Evolutionary conservation across 2,329 filamentous ascomycete species (phyloP), one percentile per base, ranked within the genome.

Genomic region (Aulographum hederae): DNA sequence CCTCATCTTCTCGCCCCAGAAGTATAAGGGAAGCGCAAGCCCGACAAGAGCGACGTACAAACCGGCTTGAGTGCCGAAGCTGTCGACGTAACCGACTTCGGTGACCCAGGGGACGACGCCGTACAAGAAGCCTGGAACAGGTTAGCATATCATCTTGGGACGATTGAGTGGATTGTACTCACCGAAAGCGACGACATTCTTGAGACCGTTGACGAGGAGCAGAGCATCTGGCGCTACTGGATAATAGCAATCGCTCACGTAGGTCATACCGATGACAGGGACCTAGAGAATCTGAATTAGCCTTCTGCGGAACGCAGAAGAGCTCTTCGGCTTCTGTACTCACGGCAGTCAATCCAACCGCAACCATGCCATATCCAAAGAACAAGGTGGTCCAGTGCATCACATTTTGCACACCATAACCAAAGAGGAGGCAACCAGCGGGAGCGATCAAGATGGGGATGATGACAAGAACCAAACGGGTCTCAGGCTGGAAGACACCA

Each of bases 161-260:
- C n/a, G n/a, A n/a, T n/a, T n/a, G n/a, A n/a, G n/a, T n/a, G n/a
- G n/a, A n/a, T n/a, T n/a, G n/a, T n/a, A n/a, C n/a, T n/a, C n/a
- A n/a, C n/a, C 57, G 37, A 63, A 64, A 4, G 58, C 56, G 5
- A 61, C 56, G 18, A 63, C 51, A 36, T 63, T 62, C 43, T 57
- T 58, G n/a, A 52, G 39, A 2, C 51, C 50, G 30, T 51, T 48
- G 1, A 46, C 32, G 12, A 38, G 32, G 18, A 27, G 26, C 16
- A 30, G 25, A 21, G 25, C 26, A 16, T 34, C 32, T 14, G 29
- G 16, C 14, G 28, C 31, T 5, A 32, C 30, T 15, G 30, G 30
- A 4, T 33, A 16, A 21, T 33, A 35, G 11, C 18, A 33, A 26
- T 35, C 29, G 16, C 32, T 34, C 13, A 34, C 32, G 30, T 34